Percentiles rank a stretch among this genome's conserved stretches.
phyloP scores from a whole-genome alignment of 352 stramenopile species.

The Peronospora farinosa region DNA sequence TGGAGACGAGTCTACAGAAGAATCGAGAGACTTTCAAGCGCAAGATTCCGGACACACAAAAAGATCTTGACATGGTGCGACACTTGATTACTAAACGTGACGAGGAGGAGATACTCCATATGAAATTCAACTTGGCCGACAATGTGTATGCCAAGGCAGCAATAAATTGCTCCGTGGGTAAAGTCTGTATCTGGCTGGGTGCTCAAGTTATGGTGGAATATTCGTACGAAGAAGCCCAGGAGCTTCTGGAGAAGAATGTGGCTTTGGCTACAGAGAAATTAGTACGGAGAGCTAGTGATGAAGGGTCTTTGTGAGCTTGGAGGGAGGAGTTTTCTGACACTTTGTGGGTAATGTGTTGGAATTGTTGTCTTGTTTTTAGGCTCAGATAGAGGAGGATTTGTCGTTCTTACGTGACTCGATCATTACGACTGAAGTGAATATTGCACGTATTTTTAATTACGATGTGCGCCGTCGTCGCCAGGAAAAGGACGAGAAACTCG shows the following conservation, averaged over 20 bases:
- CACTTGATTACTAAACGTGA: constrained; percentile 59
- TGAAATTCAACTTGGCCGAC: constrained; percentile 92
- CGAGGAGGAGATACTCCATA: constrained; percentile 73
- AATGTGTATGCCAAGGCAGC: constrained; percentile 94
- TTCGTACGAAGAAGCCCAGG: constrained; percentile 92
- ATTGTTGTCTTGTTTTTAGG: constrained; percentile 22
- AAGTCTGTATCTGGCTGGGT: constrained; percentile 95
- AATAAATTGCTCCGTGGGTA: constrained; percentile 84
- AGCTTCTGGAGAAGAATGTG: constrained; percentile 81
- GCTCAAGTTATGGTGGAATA: constrained; percentile 97
- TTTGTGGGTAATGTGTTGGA: not conserved
- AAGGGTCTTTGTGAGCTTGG: not conserved
- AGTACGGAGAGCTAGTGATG: constrained; percentile 26
- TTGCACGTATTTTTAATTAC: constrained; percentile 96
- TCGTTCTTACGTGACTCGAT: constrained; percentile 94
- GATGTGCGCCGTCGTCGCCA: constrained; percentile 87
- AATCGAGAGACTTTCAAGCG: constrained; percentile 82
- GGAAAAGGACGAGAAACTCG: constrained; percentile 63
- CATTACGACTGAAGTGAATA: constrained; percentile 96
- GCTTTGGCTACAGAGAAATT: constrained; percentile 60
- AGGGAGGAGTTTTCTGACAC: constrained; percentile 1
- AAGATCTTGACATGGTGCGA: constrained; percentile 55
- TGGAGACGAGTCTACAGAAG: constrained; percentile 85
- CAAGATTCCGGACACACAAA: constrained; percentile 90
- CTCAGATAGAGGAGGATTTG: constrained; percentile 87